Base-by-base conservation (phyloP, 108 stramenopile genomes). In the Chaetoceros tenuissimus region DNA sequence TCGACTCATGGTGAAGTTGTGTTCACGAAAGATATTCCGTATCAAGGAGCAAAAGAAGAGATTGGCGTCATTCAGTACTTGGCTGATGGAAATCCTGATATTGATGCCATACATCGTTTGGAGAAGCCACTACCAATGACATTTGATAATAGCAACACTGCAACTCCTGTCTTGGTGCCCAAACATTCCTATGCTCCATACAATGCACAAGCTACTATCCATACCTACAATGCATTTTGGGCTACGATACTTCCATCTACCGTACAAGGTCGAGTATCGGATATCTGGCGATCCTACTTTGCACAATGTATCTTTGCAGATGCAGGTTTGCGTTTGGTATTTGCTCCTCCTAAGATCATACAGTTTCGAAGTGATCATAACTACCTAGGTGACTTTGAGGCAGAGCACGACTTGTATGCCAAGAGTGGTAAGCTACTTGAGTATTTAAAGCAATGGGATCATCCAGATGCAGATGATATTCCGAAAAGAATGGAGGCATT, bases 211-310 rank as follows among this genome's bases (percentile, higher is more conserved):
- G 79, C 82, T 10, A 80, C 82, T 0, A 45, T 80, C 2, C 70
- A 68, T 61, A 49, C 31, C 29, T 24, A 48, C 22, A 31, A 47
- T 8, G 73, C 74, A 0, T 68, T 84, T 0, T 80, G 69, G 70
- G 77, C 70, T 0, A 59, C 67, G 55, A 58, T 76, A 5, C 63
- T 84, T 7, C 82, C 79, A 22, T 49, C 71, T 2, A 69, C 79
- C 3, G 82, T 84, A 8, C 61, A 64, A 43, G 75, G 75, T 1
- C 60, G 82, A 3, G 77, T 84, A 0, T 55, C 58, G 5, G 82
- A 84, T 46, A 84, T 84, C 24, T 84, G 82, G 82, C 67, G 82
- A 16, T 40, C 69, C 17, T 84, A 80, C 58, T 62, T 77, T 62
- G 73, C 79, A 23, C 73, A 77, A 46, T 1, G 48, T 0, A n/a